Evolutionary conservation across 345 rosid genomes (phyloP).

Genomic region (Microcos paniculata): DNA sequence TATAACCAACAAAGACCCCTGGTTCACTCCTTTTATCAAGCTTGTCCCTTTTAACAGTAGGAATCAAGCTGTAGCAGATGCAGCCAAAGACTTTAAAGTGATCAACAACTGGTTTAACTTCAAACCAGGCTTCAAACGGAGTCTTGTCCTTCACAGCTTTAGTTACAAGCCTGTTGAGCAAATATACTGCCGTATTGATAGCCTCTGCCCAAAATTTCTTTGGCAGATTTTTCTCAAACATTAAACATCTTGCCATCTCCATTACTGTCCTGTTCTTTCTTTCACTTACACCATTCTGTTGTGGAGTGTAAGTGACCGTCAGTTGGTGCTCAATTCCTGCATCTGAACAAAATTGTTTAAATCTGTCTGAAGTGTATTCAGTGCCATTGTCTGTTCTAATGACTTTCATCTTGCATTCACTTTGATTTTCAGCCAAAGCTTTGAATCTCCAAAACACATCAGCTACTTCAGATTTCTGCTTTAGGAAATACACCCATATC

Average conservation of each 20-base stretch:
- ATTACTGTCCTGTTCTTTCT: not conserved
- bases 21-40: not conserved
- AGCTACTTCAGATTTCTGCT: no score
- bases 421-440: no score
- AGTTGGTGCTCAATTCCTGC: no score
- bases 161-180: not conserved
- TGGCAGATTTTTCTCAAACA: not conserved
- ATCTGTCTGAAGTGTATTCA: no score
- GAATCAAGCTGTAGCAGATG: not conserved
- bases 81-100: not conserved
- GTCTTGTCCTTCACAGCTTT: not conserved
- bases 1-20: not conserved
- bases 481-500: no score
- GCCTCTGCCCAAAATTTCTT: not conserved
- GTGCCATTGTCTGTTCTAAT: no score
- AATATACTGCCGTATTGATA: not conserved
- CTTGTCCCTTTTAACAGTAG: not conserved
- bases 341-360: no score
- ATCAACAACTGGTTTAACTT: not conserved
- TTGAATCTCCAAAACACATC: no score
- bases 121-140: conserved; percentile 2
- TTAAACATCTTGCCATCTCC: not conserved
- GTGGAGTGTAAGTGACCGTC: no score
- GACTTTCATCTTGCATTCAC: no score
- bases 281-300: not conserved